Base-by-base conservation (phyloP, 208 protist genomes). In the Leishmania major region DNA sequence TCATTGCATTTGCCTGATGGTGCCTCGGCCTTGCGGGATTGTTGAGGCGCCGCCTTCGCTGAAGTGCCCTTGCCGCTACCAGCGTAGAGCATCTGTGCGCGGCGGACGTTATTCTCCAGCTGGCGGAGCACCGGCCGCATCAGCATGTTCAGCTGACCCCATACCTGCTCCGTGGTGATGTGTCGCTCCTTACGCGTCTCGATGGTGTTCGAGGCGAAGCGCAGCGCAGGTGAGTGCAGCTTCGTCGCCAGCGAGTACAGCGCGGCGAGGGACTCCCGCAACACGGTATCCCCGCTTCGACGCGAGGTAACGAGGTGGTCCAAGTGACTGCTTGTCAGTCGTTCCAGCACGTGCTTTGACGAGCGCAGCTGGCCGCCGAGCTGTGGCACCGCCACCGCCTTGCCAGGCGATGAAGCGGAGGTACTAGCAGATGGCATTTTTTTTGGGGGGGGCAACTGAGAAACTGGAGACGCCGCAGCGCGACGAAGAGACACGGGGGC, bases 111-210 rank as follows among this genome's bases (percentile, higher is more conserved):
- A 31, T 91, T 87, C 86, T 92, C 88, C 53, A 97, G 84, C 67
- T 92, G 95, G 8, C 93, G 89, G 69, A 97, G 76, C 43, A 97
- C 93, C 7, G 95, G 95, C 17, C 91, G 87, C 75, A 95, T 85
- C 51, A 96, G 82, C 79, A 96, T 86, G 77, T 77, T 93, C 89
- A 97, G 88, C 84, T 97, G 95, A 0, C 93, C 93, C 93, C 95
- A 97, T 75, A 97, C 94, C 84, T 97, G 93, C 78, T 97, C 95
- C 62, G 89, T 87, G 72, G 95, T 95, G 40, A 96, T 89, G 83
- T 94, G 87, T 66, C 89, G 86, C 60, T 85, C 78, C 78, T 76
- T 74, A 49, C 88, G 87, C 17, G 91, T 96, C 60, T 95, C 92
- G 45, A 97, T 87, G 4, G 70, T 60, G 76, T 81, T 90, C 6